phyloP scores from a whole-genome alignment of 345 rosid species.

The Eucalyptus curtisii region DNA sequence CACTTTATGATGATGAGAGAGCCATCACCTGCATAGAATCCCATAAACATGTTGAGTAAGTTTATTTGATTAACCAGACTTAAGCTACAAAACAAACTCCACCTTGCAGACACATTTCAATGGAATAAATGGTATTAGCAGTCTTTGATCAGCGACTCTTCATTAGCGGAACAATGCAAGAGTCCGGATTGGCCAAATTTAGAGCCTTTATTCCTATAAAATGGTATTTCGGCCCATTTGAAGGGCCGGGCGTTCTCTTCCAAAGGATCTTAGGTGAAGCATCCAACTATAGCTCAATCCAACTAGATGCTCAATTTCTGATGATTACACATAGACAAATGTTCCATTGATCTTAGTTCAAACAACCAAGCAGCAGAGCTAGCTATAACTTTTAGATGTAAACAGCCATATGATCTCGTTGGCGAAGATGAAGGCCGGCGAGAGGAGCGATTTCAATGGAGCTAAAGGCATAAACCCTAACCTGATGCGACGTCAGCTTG shows the following conservation, averaged over 20 bases:
- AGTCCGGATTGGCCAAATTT: background rate
- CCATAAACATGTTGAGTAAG: background rate
- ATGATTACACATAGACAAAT: background rate
- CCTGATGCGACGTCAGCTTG: no score
- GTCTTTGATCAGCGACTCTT: background rate
- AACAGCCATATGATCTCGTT: background rate
- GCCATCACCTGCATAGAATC: background rate
- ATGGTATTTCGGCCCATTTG: no score
- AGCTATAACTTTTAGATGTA: background rate
- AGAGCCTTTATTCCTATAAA: no score
- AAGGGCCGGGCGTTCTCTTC: no score
- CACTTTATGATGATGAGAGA: background rate
- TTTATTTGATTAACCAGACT: background rate
- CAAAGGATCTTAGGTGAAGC: background rate
- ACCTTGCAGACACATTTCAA: background rate
- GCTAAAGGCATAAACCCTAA: no score
- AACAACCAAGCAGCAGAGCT: background rate
- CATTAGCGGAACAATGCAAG: background rate
- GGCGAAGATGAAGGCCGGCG: background rate
- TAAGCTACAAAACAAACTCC: background rate
- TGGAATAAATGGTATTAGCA: background rate
- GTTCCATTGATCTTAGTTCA: background rate
- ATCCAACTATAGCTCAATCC: background rate
- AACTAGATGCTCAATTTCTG: background rate
- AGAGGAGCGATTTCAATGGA: background rate